Evolutionary conservation across 75 land plant species (phyloP), one percentile per base, ranked within the genome.

Genomic region (Ceratopteris richardii): DNA sequence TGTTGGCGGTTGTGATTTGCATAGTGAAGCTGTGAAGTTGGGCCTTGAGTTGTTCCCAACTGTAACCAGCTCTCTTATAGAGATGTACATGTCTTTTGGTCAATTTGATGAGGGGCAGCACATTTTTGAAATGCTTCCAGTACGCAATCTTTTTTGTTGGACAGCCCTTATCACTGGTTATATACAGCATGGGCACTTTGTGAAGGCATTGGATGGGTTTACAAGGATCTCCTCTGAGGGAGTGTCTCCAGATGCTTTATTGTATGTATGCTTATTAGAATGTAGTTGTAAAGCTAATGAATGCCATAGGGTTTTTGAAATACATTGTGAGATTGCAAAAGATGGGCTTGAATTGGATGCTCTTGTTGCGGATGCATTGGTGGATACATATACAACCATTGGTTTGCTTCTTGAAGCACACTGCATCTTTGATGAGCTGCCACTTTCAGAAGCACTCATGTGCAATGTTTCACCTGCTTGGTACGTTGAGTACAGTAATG

Each of bases 311-410:
- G 77, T 68, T 7, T 48, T 16, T 56, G 62, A 61, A 47, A 51
- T 74, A 13, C 81, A 78, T 43, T 58, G 61, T 17, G 30, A 64
- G 29, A 26, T 64, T 57, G n/a, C 62, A 2, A 69, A 66, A 33
- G 41, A 21, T 44, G 56, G 60, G 9, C 26, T 48, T 4, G 50
- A 46, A 14, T 18, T 5, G 3, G 76, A 82, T 62, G 54, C 58
- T 21, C 75, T 50, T 39, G 68, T 82, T 21, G 67, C 41, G 1
- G 80, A 73, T 72, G 76, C 85, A 23, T 59, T 82, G 59, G 37
- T 82, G 14, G 59, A 76, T 60, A 75, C 79, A 82, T 79, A 79
- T 54, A 71, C 66, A 37, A 76, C 75, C 27, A 58, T 62, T 62
- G 73, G 79, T 28, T 54, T 44, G 41, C 39, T 72, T 7, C 76